These are phyloP conservation scores for Gentiana macrophylla DNA, from an alignment of 257 asterid genomes.

Conservation along the genomic window DNA sequence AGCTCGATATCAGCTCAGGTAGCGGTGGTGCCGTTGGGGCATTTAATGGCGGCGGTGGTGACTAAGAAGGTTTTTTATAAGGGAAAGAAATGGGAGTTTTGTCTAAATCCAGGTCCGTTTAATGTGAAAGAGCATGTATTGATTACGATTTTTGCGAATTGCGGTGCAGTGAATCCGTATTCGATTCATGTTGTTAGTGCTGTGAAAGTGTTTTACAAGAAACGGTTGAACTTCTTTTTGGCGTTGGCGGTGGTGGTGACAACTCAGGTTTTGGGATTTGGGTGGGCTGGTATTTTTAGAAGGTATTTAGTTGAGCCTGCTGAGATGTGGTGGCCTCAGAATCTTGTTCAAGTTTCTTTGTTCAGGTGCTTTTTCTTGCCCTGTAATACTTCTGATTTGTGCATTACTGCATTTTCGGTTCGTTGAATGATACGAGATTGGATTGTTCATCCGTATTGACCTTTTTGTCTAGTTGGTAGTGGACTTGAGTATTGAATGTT, in stretches of 20 bases:
- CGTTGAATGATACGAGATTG: no score
- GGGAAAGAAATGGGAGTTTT: constrained; percentile 24
- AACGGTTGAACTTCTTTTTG: constrained; percentile 27
- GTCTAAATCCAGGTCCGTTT: constrained; percentile 60
- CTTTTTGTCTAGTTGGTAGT: no score
- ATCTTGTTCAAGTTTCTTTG: constrained; percentile 85
- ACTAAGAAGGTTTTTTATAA: constrained; percentile 21
- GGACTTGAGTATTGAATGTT: no score
- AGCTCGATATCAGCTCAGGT: constrained; percentile 37
- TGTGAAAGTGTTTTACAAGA: constrained; percentile 47
- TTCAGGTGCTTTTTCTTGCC: constrained; percentile 42
- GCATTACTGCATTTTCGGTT: no score
- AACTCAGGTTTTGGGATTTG: constrained; percentile 45
- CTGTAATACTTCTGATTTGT: not conserved
- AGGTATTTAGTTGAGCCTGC: constrained; percentile 85
- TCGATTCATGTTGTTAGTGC: constrained; percentile 33
- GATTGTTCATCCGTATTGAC: no score
- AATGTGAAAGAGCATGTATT: constrained; percentile 58
- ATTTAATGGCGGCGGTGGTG: constrained; percentile 37
- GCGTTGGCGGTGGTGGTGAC: constrained; percentile 42
- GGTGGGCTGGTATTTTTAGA: constrained; percentile 89
- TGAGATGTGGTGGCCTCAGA: constrained; percentile 99
- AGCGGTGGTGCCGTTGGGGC: constrained; percentile 42
- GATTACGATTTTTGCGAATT: constrained; percentile 49
- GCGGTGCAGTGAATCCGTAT: constrained; percentile 41